Evolutionary conservation across 352 stramenopile genomes (phyloP).

Genomic region (Pythium guiyangense): DNA sequence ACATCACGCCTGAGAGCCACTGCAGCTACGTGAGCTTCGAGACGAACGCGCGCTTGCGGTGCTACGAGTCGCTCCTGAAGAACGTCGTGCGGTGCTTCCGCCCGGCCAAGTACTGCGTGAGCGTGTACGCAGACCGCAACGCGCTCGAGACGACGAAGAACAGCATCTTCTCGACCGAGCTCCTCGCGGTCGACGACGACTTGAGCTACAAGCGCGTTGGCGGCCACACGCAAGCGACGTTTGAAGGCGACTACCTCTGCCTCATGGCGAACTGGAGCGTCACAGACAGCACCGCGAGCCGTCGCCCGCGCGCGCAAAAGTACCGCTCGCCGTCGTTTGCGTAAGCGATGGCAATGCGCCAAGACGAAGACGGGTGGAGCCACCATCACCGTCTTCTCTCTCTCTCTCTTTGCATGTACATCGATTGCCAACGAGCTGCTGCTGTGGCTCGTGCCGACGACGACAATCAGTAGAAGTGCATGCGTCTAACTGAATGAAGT

Average conservation of each 20-base stretch:
- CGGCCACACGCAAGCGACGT: conserved; percentile 79
- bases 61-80: conserved; percentile 91
- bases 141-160: conserved; percentile 61
- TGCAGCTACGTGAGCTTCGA: conserved; percentile 98
- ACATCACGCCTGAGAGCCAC: conserved; percentile 96
- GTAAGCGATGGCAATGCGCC: conserved; percentile 15
- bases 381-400: too few relatives aligned
- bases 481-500: too few relatives aligned
- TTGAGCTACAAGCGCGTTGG: conserved; percentile 79
- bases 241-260: conserved; percentile 83
- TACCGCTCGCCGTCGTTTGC: conserved; percentile 75
- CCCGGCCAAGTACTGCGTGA: conserved; percentile 96
- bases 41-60: conserved; percentile 91
- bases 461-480: too few relatives aligned
- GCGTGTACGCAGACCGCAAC: conserved; percentile 92
- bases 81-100: conserved; percentile 98
- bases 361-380: too few relatives aligned
- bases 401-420: too few relatives aligned
- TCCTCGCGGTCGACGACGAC: conserved; percentile 69
- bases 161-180: conserved; percentile 71
- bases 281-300: conserved; percentile 37
- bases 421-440: too few relatives aligned
- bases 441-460: too few relatives aligned
- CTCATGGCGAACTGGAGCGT: conserved; percentile 78
- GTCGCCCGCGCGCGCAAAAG: conserved; percentile 49